Evolutionary conservation across 225 moss, liverwort and hornwort species (phyloP).

Genomic region (Bryum argenteum): DNA sequence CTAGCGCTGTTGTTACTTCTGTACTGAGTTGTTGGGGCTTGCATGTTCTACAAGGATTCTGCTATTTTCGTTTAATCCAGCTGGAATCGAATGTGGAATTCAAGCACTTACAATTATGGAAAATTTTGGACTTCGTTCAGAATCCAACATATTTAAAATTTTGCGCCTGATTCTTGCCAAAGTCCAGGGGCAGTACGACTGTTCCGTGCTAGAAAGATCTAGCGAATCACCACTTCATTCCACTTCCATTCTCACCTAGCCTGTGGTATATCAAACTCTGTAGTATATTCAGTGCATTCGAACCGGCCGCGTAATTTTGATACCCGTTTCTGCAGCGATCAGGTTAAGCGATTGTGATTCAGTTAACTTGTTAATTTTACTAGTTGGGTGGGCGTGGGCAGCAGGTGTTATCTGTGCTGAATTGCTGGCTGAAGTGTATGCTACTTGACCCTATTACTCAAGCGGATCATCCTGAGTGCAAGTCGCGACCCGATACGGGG

Average conservation of each 20-base stretch:
- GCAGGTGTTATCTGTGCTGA: constrained; percentile 88
- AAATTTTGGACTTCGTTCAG: not conserved
- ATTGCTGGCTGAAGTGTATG: constrained; percentile 99
- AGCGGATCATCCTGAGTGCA: constrained; percentile 93
- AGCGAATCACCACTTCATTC: constrained; percentile 14
- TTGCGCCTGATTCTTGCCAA: constrained; percentile 2
- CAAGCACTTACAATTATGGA: constrained; percentile 2
- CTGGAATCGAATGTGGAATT: constrained; percentile 14
- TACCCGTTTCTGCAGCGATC: constrained; percentile 6
- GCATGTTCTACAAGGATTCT: not conserved
- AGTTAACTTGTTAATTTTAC: constrained; percentile 15
- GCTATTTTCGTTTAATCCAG: constrained; percentile 14
- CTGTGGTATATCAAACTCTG: not conserved
- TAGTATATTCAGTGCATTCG: constrained; percentile 7
- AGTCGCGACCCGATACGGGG: constrained; percentile 94
- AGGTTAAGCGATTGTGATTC: not conserved
- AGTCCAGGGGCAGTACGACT: not conserved
- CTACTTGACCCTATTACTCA: constrained; percentile 84
- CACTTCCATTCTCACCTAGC: constrained; percentile 10
- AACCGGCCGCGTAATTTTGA: not conserved
- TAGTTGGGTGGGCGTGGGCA: constrained; percentile 22
- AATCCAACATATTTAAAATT: not conserved
- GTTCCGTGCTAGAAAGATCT: constrained; percentile 16
- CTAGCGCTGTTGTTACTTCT: constrained; percentile 8
- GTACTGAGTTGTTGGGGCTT: not conserved